These are phyloP conservation scores for Irineochytrium annulatum DNA, from an alignment of 192 early-diverging fungal species.

Conservation along the genomic window DNA sequence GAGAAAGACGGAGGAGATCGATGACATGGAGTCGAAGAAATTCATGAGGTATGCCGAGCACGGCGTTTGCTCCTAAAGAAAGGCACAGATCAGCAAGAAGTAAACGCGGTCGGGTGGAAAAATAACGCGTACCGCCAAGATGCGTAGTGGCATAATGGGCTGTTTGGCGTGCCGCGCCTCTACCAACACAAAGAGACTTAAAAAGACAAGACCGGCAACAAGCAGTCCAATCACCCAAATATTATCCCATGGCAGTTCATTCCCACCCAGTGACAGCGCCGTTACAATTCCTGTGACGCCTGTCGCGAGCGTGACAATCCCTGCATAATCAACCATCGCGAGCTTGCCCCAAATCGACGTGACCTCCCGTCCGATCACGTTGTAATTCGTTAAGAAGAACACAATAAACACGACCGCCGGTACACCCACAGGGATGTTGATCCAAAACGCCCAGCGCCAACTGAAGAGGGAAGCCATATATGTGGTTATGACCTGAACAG, in stretches of 20 bases:
- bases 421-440: conserved; percentile 16
- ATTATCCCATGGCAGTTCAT: conserved; percentile 11
- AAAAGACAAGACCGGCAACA: conserved; percentile 1
- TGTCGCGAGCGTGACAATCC: background rate
- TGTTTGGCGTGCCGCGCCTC: conserved; percentile 4
- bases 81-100: background rate
- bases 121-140: background rate
- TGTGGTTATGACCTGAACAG: too few species aligned
- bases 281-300: background rate
- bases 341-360: background rate
- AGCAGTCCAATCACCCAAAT: conserved; percentile 5
- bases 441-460: conserved; percentile 16
- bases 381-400: background rate
- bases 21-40: conserved; percentile 1
- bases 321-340: background rate
- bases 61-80: background rate
- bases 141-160: conserved; percentile 10
- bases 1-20: conserved; percentile 7
- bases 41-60: background rate
- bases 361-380: background rate
- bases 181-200: conserved; percentile 10
- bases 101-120: too few species aligned
- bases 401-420: conserved; percentile 9
- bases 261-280: conserved; percentile 5
- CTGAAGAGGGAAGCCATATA: background rate